Percentiles rank a stretch among this genome's conserved stretches.
phyloP scores from a whole-genome alignment of 1,139 yeast species.

The Yamadazyma songkhlaensis region DNA sequence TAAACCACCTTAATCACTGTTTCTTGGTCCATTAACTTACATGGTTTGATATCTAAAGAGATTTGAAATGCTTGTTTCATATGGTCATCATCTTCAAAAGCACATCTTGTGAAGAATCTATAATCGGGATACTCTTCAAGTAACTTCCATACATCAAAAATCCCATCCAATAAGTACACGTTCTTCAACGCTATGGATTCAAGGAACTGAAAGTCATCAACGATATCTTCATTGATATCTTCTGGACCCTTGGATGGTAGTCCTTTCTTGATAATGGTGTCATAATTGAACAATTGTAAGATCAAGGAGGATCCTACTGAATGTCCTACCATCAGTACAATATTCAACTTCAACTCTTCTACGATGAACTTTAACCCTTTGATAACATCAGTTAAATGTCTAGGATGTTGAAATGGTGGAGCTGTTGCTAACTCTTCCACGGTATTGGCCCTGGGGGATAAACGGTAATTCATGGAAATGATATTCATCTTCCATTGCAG shows the following conservation, averaged over 20 bases:
- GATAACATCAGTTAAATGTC: conserved; percentile 56
- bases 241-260: neutral
- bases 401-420: conserved; percentile 48
- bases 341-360: conserved; percentile 11
- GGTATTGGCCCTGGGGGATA: conserved; percentile 48
- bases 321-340: conserved; percentile 59
- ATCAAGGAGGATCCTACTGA: conserved; percentile 79
- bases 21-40: conserved; percentile 2
- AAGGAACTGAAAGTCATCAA: neutral
- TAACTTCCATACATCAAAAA: conserved; percentile 30
- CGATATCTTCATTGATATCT: no score
- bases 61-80: conserved; percentile 25
- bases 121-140: conserved; percentile 37
- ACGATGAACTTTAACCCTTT: conserved; percentile 38
- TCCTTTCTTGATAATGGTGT: conserved; percentile 18
- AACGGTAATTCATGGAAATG: conserved; percentile 61
- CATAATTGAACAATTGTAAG: conserved; percentile 48
- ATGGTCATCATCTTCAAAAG: conserved; percentile 23
- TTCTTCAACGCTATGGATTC: conserved; percentile 10
- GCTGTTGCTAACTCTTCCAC: conserved; percentile 9
- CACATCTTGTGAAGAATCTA: conserved; percentile 29
- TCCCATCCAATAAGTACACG: conserved; percentile 36
- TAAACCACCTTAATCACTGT: conserved; percentile 21
- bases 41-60: conserved; percentile 13
- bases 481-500: conserved; percentile 16